A percentile compares a stretch with the other conserved stretches of the same genome.
Evolutionary conservation across 257 asterid species (phyloP).

Genomic region (Asclepias syriaca): DNA sequence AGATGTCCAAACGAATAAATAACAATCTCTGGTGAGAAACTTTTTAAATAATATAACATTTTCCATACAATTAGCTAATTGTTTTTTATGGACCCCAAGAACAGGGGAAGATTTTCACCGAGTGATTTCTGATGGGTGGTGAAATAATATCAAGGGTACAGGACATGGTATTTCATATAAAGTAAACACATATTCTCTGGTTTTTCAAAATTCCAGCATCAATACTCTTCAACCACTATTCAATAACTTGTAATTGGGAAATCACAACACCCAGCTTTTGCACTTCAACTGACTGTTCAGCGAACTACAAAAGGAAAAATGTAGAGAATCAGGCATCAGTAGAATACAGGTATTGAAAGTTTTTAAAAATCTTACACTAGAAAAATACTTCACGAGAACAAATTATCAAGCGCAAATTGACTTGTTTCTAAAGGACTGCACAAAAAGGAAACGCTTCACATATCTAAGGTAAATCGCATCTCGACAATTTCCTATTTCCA

Average conservation of each 20-base stretch:
- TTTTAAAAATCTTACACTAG: not conserved
- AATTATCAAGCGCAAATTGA: not conserved
- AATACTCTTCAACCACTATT: not conserved
- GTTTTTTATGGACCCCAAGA: constrained; percentile 17
- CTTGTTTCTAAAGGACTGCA: not conserved
- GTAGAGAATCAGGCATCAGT: not conserved
- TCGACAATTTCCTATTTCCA: not conserved
- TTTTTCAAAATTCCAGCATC: not conserved
- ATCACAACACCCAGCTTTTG: not conserved
- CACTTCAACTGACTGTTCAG: constrained; percentile 1
- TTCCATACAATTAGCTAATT: not conserved
- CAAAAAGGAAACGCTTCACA: not conserved
- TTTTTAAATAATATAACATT: constrained; percentile 35
- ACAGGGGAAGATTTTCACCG: not conserved
- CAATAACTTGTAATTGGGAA: not conserved
- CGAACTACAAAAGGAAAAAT: not conserved
- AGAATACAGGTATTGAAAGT: not conserved
- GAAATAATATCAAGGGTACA: not conserved
- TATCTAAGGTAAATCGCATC: not conserved
- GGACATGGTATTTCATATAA: not conserved
- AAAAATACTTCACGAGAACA: constrained; percentile 1
- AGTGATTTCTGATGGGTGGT: not conserved
- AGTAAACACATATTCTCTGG: not conserved
- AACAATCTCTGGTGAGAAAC: constrained; percentile 17
- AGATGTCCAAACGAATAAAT: constrained; percentile 23